These are phyloP conservation scores for Lentinula boryana DNA, from an alignment of 768 basidiomycete genomes.

Conservation along the genomic window DNA sequence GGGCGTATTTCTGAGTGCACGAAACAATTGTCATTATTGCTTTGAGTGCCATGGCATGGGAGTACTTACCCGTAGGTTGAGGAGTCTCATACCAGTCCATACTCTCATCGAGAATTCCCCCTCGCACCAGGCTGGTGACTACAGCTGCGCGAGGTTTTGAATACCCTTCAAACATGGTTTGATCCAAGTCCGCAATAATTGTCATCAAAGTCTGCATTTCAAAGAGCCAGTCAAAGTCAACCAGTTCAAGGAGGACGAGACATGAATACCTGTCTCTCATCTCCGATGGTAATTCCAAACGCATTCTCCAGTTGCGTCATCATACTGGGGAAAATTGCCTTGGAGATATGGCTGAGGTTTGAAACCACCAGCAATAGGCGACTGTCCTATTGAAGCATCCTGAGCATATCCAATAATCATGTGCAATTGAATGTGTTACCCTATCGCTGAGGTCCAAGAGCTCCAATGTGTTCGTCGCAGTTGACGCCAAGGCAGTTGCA, in stretches of 20 bases:
- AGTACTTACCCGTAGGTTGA: conserved; percentile 75
- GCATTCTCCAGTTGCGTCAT: conserved; percentile 73
- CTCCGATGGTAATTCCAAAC: conserved; percentile 63
- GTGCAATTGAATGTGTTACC: conserved; percentile 31
- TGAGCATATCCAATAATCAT: background rate
- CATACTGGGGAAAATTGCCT: conserved; percentile 69
- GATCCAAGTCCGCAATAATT: conserved; percentile 80
- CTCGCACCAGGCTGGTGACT: conserved; percentile 61
- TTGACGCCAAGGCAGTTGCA: conserved; percentile 20
- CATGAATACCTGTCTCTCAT: conserved; percentile 60
- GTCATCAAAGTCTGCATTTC: conserved; percentile 59
- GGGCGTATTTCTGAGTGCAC: conserved; percentile 69
- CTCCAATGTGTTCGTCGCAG: conserved; percentile 44
- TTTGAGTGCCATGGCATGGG: background rate
- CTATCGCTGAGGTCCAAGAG: conserved; percentile 55
- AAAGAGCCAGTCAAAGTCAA: background rate
- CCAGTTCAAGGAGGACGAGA: background rate
- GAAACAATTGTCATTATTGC: background rate
- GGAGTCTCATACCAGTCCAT: conserved; percentile 96
- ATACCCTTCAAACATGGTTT: conserved; percentile 84
- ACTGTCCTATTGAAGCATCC: conserved; percentile 53
- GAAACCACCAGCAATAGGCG: conserved; percentile 85
- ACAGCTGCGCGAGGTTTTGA: conserved; percentile 73
- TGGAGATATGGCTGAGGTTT: conserved; percentile 76
- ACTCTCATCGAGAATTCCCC: conserved; percentile 69